These are phyloP conservation scores for Ceratocystis cubensis DNA, from an alignment of 2,329 filamentous ascomycete genomes.

Conservation along the genomic window DNA sequence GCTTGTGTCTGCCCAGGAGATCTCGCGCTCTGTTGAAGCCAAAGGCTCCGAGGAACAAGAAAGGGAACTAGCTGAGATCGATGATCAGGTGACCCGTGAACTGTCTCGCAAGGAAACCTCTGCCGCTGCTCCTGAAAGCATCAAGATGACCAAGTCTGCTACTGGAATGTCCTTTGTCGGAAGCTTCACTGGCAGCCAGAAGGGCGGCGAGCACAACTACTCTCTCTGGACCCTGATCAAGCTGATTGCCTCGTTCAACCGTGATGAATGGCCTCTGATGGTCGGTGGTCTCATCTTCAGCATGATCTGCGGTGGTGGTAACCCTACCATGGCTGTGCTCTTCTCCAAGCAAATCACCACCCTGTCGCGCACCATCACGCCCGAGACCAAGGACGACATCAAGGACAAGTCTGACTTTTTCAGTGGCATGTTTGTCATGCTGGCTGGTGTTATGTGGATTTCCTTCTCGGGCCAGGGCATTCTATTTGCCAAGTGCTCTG, in stretches of 20 bases:
- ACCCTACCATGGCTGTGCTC: slow-evolving; percentile 62
- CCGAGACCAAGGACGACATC: slow-evolving; percentile 41
- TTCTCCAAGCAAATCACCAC: slow-evolving; percentile 78
- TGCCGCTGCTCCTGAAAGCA: slow-evolving; percentile 48
- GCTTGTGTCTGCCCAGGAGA: slow-evolving; percentile 79
- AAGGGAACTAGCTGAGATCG: slow-evolving; percentile 26
- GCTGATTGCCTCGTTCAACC: slow-evolving; percentile 71
- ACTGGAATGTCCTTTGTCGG: slow-evolving; percentile 60
- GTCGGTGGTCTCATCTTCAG: slow-evolving; percentile 58
- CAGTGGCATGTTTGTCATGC: slow-evolving; percentile 77
- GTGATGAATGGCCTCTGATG: slow-evolving; percentile 58
- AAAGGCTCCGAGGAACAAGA: slow-evolving; percentile 40
- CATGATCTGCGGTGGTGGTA: slow-evolving; percentile 66
- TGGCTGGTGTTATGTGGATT: slow-evolving; percentile 61
- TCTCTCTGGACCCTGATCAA: slow-evolving; percentile 63
- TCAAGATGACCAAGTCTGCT: slow-evolving; percentile 48
- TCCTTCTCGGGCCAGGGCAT: slow-evolving; percentile 56
- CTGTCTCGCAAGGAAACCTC: slow-evolving; percentile 32
- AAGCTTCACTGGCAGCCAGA: slow-evolving; percentile 36
- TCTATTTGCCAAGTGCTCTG: slow-evolving; percentile 74
- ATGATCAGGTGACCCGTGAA: slow-evolving; percentile 33
- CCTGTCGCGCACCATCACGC: slow-evolving; percentile 43
- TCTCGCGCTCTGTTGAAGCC: slow-evolving; percentile 40
- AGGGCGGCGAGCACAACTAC: slow-evolving; percentile 41
- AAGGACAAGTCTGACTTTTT: slow-evolving; percentile 69